Evolutionary conservation across 2,329 filamentous ascomycete genomes (phyloP).

Genomic region (Diaporthe velutina): DNA sequence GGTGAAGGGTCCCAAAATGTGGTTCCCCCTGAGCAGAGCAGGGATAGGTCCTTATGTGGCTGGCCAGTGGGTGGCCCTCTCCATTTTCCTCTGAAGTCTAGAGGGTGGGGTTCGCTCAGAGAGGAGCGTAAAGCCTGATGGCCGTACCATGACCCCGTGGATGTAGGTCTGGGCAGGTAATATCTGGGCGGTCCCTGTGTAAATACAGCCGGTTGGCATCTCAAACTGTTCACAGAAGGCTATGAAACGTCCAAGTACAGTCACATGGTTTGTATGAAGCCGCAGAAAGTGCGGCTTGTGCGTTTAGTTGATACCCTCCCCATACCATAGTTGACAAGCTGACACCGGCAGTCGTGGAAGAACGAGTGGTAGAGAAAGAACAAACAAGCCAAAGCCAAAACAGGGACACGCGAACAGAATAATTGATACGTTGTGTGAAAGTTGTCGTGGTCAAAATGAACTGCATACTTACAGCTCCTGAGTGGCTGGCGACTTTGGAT

Average conservation of each 20-base stretch:
- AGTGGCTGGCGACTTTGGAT: background rate
- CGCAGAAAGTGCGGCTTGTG: background rate
- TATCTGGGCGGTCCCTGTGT: background rate
- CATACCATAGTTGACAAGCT: background rate
- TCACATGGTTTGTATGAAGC: background rate
- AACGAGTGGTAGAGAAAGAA: too few species aligned
- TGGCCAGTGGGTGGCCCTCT: background rate
- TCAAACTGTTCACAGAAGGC: background rate
- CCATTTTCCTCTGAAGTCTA: too few species aligned
- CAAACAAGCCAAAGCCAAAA: background rate
- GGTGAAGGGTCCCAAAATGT: too few species aligned
- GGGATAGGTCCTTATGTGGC: background rate
- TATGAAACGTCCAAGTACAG: background rate
- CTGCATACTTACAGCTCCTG: background rate
- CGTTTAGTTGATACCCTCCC: background rate
- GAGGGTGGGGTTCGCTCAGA: background rate
- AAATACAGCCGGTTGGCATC: background rate
- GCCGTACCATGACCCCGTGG: background rate
- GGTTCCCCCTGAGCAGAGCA: background rate
- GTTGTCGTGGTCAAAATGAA: background rate
- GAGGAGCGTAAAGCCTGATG: background rate
- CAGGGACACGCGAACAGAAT: background rate
- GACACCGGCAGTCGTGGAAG: background rate
- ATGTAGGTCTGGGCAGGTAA: background rate
- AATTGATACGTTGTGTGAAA: background rate